phyloP scores from a whole-genome alignment of 2,329 filamentous ascomycete genomes.

The Chaetomium globosum region DNA sequence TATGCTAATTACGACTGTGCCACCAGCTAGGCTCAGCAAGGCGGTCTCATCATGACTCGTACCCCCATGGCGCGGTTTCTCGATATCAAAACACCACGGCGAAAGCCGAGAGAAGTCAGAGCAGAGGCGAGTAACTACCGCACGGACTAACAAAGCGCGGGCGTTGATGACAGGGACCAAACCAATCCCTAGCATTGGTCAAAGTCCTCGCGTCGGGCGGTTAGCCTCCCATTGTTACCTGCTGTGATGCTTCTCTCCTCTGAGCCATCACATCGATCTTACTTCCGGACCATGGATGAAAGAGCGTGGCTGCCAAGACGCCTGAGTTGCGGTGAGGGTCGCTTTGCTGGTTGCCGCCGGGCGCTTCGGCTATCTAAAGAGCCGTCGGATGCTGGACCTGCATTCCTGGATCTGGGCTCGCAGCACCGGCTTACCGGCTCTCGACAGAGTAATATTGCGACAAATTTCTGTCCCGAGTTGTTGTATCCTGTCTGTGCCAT shows the following conservation, averaged over 20 bases:
- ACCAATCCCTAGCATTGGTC: neutral
- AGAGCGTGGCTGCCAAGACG: conserved; percentile 27
- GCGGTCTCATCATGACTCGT: conserved; percentile 17
- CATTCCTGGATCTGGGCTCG: conserved; percentile 26
- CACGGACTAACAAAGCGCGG: neutral
- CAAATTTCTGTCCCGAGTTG: neutral
- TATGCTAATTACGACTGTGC: neutral
- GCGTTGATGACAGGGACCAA: neutral
- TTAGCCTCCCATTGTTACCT: neutral
- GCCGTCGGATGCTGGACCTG: conserved; percentile 32
- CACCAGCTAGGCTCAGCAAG: neutral
- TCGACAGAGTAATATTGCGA: neutral
- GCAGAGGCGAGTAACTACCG: neutral
- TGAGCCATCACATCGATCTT: conserved; percentile 25
- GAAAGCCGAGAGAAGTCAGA: neutral
- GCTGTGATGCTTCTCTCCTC: conserved; percentile 6
- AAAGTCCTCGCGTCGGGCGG: neutral
- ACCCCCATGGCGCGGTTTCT: conserved; percentile 12
- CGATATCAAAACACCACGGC: neutral
- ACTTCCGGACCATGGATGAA: conserved; percentile 21
- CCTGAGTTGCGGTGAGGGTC: conserved; percentile 34
- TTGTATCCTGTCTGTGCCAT: conserved; percentile 6
- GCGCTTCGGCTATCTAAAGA: conserved; percentile 29
- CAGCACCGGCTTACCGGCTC: neutral
- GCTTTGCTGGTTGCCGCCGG: conserved; percentile 24